A percentile compares a stretch with the other conserved stretches of the same genome.
Conservation (phyloP, 768 basidiomycete genomes). For the Tephrocybe rancida region DNA sequence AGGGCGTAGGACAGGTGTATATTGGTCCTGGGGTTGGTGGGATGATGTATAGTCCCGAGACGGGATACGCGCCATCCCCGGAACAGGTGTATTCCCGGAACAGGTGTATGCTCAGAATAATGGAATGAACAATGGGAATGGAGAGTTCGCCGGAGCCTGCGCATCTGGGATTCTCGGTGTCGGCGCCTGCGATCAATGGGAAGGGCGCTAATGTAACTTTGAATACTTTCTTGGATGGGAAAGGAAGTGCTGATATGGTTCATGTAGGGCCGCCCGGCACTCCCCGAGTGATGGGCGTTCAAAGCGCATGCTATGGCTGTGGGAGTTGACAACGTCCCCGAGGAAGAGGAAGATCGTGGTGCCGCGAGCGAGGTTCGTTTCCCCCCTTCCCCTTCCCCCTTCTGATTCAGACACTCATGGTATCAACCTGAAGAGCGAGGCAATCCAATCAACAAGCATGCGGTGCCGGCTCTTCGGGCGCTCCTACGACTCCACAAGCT, state of each 20-base stretch:
- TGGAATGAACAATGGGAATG: slow-evolving; percentile 2
- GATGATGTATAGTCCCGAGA: background rate
- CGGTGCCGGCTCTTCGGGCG: slow-evolving; percentile 66
- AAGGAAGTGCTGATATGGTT: background rate
- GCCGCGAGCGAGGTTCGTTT: slow-evolving; percentile 68
- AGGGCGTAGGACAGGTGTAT: background rate
- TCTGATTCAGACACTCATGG: background rate
- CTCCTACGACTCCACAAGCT: slow-evolving; percentile 45
- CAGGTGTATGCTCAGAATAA: background rate
- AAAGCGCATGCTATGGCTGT: slow-evolving; percentile 43
- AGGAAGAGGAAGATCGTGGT: slow-evolving; percentile 53
- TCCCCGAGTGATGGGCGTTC: slow-evolving; percentile 67
- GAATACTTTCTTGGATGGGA: background rate
- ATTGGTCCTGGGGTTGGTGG: slow-evolving; percentile 21
- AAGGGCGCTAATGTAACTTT: slow-evolving; percentile 24
- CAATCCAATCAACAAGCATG: slow-evolving; percentile 19
- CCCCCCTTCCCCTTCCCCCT: slow-evolving; percentile 1
- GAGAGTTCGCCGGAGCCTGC: background rate
- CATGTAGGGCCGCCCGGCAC: slow-evolving; percentile 47
- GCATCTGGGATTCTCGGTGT: too few species aligned
- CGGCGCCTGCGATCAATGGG: slow-evolving; percentile 10
- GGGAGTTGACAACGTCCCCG: slow-evolving; percentile 32
- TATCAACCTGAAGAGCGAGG: background rate
- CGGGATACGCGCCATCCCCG: background rate
- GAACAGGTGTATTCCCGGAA: too few species aligned